Base-by-base conservation (phyloP, 441 rosid species). In the Dalechampia spathulata region DNA sequence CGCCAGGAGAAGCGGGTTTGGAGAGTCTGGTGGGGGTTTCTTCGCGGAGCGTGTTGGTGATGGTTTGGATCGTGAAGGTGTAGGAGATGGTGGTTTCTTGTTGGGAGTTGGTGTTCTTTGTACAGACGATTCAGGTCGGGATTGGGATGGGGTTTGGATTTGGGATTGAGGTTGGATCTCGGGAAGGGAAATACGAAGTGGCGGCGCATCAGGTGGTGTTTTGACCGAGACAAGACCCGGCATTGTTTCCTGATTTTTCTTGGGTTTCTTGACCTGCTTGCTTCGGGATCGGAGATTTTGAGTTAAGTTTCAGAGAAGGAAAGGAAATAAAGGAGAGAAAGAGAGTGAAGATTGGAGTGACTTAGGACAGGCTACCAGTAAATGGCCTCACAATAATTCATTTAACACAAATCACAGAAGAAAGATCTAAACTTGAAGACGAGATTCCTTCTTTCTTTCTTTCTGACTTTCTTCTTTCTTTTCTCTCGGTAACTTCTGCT, bases 181-280 rank as follows among this genome's bases (percentile, higher is more conserved):
- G 72, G 86, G 67, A 73, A 83, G 10, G 51, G 90, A 51, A 45
- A 92, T 73, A 27, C 75, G 84, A 7, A 85, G 78, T 19, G 86
- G 72, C 1, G 89, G 87, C 11, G 89, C 74, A 17, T 81, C 89
- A 36, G 91, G 71, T 6, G 92, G 96, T 0, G 92, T 81, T 61
- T 86, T 89, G 73, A 86, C 81, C 39, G 96, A 85, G 25, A 83
- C 95, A 28, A 86, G 78, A 53, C 96, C 96, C 32, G 98, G 99
- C 99, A 92, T 92, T 51, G 75, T 55, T 15, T 34, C n/a, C n/a
- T n/a, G n/a, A n/a, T n/a, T n/a, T n/a, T n/a, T n/a, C n/a, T n/a
- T n/a, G n/a, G n/a, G n/a, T n/a, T n/a, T n/a, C n/a, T n/a, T n/a
- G n/a, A n/a, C n/a, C n/a, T 22, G 1, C 10, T 4, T 34, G 44